Base-by-base conservation (phyloP, 257 asterid species). In the Mentha longifolia region DNA sequence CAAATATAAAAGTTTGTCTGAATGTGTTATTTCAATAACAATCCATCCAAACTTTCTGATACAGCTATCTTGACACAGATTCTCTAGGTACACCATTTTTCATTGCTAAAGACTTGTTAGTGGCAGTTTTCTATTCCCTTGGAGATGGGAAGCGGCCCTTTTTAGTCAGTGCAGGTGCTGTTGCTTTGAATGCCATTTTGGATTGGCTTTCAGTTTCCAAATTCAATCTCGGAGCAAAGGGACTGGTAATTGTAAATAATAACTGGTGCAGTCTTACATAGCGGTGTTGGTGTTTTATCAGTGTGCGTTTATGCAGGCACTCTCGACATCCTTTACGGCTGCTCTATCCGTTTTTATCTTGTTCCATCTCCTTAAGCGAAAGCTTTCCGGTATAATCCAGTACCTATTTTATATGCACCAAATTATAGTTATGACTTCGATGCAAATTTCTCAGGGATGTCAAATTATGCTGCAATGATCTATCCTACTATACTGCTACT, bases 31-130 rank as follows among this genome's bases (percentile, higher is more conserved):
- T 37, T 46, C 42, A 14, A 19, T 52, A 51, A 19, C 16, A n/a
- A 57, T 30, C 67, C 51, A 14, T 17, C 16, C 3, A 6, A 62
- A 61, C 37, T 50, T 49, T 62, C 76, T 72, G 46, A 72, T 49
- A 35, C 55, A 62, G 64, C 56, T 61, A 54, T 51, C 49, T 50
- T 55, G 47, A 43, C 72, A 17, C 76, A 84, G 88, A 80, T 78
- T 84, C 82, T 52, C 65, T 70, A n/a, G 82, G 88, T 20, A 79
- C 86, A 39, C 86, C 86, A 50, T 84, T 84, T 67, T 76, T 84
- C 80, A 70, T 84, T 22, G 68, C 79, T 56, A 76, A 81, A 78
- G 88, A 78, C 75, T 46, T 84, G 61, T 68, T 84, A 61, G 81
- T 81, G 8, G 76, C 84, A 61, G 82, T 63, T 19, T 84, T 80